Evolutionary conservation across 306 rosid species (phyloP).

Genomic region (Prunus fruticosa): DNA sequence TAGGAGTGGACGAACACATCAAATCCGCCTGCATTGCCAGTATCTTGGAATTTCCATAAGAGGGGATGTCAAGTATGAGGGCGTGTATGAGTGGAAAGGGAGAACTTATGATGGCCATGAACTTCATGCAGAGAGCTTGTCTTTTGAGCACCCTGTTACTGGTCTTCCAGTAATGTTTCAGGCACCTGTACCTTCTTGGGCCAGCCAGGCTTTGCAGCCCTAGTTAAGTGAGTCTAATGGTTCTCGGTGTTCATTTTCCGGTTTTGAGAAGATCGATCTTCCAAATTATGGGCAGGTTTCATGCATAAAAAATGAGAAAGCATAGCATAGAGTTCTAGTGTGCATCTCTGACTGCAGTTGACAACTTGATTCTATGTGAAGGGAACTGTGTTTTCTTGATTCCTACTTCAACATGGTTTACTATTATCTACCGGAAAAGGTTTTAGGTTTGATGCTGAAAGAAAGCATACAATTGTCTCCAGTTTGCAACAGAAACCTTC

Average conservation of each 20-base stretch:
- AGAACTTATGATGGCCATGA: slow-evolving; percentile 49
- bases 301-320: slow-evolving; percentile 1
- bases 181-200: slow-evolving; percentile 80
- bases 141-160: slow-evolving; percentile 68
- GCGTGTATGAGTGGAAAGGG: slow-evolving; percentile 68
- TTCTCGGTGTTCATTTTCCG: neutral
- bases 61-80: slow-evolving; percentile 96
- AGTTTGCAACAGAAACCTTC: neutral
- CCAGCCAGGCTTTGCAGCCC: slow-evolving; percentile 35
- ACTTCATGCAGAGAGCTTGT: slow-evolving; percentile 88
- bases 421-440: neutral
- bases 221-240: neutral
- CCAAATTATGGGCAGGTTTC: neutral
- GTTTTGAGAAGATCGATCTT: neutral
- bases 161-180: slow-evolving; percentile 41
- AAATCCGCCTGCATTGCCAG: slow-evolving; percentile 87
- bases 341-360: neutral
- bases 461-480: neutral
- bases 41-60: slow-evolving; percentile 78
- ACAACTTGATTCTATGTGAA: neutral
- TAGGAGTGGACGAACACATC: slow-evolving; percentile 88
- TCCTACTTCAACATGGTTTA: neutral
- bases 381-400: neutral
- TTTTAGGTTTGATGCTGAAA: neutral
- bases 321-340: neutral